Evolutionary conservation across 345 rosid genomes (phyloP).

Genomic region (Rhizophora apiculata): DNA sequence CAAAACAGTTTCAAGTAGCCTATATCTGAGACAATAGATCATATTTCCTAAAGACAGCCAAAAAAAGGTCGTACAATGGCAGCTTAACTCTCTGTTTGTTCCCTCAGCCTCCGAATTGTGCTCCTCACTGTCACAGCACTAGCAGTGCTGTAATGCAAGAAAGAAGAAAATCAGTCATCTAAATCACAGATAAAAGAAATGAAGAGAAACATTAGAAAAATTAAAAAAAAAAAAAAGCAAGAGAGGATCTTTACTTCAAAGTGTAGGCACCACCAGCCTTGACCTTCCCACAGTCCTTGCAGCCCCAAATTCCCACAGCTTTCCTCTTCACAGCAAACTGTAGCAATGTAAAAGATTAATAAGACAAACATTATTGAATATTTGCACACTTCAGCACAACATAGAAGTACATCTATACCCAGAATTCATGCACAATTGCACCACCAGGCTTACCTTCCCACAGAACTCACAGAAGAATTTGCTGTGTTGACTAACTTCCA

Average conservation of each 20-base stretch:
- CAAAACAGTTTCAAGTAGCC: conserved; percentile 12
- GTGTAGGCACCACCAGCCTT: conserved; percentile 38
- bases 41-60: neutral
- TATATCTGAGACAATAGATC: neutral
- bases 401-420: no score
- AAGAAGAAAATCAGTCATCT: neutral
- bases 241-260: conserved; percentile 15
- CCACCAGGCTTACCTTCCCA: conserved; percentile 23
- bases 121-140: conserved; percentile 76
- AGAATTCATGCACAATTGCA: no score
- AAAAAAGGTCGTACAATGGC: neutral
- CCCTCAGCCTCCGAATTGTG: conserved; percentile 66
- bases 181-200: neutral
- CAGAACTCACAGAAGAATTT: conserved; percentile 37
- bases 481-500: conserved; percentile 38
- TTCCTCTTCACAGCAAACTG: conserved; percentile 37
- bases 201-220: neutral
- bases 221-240: neutral
- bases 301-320: conserved; percentile 39
- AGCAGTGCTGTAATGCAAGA: conserved; percentile 44
- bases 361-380: neutral
- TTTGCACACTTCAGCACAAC: no score
- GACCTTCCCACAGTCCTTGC: conserved; percentile 35
- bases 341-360: neutral
- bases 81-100: conserved; percentile 58